Evolutionary conservation across 176 grass and related monocot species (phyloP), one percentile per base, ranked within the genome.

Genomic region (Carex cristatella): DNA sequence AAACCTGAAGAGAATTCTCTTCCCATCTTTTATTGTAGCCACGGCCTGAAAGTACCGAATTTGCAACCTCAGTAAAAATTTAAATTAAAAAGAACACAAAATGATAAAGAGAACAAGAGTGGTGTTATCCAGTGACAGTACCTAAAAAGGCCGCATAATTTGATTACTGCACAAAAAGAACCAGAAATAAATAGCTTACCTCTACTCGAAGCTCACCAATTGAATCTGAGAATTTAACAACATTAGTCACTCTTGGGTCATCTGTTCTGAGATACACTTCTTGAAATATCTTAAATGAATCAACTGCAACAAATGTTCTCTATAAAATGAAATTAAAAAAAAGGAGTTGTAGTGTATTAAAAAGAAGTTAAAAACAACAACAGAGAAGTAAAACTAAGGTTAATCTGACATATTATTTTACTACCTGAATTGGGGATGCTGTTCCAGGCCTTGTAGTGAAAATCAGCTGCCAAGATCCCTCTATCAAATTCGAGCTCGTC

Each of bases 391-490:
- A 37, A 69, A 18, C 2, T 69, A 38, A 28, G 19, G 13, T 71
- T 80, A 13, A 66, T 81, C 31, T 60, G 81, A 75, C 83, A 85
- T 84, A 79, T 48, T 79, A 38, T 87, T 79, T 84, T 83, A 81
- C 12, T 65, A 98, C 95, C 88, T 98, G 95, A 88, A 98, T 98
- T 65, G 92, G 95, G 9, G 93, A 98, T 86, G 92, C 95, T 51
- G 95, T 94, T 65, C 92, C 95, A 86, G 95, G 95, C 91, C 95
- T 93, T 16, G 92, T 98, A 81, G 95, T 98, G 75, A 98, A 98
- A 48, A 98, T 89, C 48, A 98, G 91, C 86, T 92, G 93, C 95
- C 95, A 98, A 37, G 86, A 88, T 78, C 95, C 93, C 88, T 98
- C 95, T 37, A 98, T 94, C 90, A 93, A 86, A 89, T 71, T 88